Evolutionary conservation across 306 rosid genomes (phyloP), one percentile per base, ranked within the genome.

Genomic region (Glycine latifolia): DNA sequence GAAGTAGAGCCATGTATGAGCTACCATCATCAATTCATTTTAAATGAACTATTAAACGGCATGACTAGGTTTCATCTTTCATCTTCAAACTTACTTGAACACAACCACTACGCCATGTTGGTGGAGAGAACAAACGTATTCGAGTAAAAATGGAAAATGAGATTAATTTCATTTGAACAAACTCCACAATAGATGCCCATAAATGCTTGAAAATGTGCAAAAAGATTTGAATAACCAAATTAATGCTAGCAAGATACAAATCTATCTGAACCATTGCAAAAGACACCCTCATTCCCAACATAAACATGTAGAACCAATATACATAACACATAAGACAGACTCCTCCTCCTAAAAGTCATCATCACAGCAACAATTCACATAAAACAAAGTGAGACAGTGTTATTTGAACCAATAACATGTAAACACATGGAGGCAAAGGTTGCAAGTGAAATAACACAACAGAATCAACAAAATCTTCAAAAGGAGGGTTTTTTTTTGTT

Each of bases 211-310:
- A 77, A 17, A 14, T 16, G 63, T 17, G 15, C 6, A 6, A 44
- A 53, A 66, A 71, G 35, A 71, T 33, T 26, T 17, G 60, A 73
- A 67, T 2, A 54, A 62, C 49, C 16, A 33, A 62, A 53, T 52
- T 41, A 61, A 72, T 62, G 75, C 16, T 12, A 78, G 55, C 5
- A 3, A 71, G 53, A 54, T 5, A 43, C 46, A 71, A 43, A 71
- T 50, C 11, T n/a, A 50, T 71, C 68, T 17, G 41, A 63, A 31
- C 71, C 15, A 4, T 8, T 53, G 62, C 71, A 77, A 53, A 77
- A 71, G 60, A 26, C 31, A 70, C 67, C 56, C 44, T 0, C 69
- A 50, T 70, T 77, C 47, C n/a, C 58, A 81, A 41, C 60, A 58
- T 15, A 53, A 79, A 84, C 66, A 61, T 5, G 73, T 52, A 50